phyloP scores from a whole-genome alignment of 1,284 basidiomycete species.

The Termitomyces sp. region DNA sequence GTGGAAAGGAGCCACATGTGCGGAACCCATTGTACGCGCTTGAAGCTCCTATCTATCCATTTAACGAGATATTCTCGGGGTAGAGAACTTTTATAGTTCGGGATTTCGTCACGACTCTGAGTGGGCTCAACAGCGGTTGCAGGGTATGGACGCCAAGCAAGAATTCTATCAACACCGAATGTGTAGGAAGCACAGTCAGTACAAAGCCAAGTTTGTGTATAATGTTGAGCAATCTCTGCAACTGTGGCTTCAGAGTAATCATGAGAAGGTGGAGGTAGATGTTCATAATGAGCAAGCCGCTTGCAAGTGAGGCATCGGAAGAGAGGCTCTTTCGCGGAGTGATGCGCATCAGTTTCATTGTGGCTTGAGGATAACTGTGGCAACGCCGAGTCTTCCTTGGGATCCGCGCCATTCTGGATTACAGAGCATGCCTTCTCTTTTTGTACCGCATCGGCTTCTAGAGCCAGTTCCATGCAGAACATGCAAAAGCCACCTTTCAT shows the following conservation, averaged over 20 bases:
- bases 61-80: slow-evolving; percentile 90
- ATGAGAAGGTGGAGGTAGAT: slow-evolving; percentile 52
- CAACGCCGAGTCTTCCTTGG: slow-evolving; percentile 11
- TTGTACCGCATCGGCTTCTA: slow-evolving; percentile 38
- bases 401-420: slow-evolving; percentile 23
- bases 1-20: slow-evolving; percentile 82
- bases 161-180: slow-evolving; percentile 76
- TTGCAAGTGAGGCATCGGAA: slow-evolving; percentile 82
- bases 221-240: slow-evolving; percentile 53
- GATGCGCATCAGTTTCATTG: not conserved
- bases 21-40: slow-evolving; percentile 81
- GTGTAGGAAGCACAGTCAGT: slow-evolving; percentile 73
- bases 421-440: slow-evolving; percentile 18
- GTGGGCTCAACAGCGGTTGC: slow-evolving; percentile 51
- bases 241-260: slow-evolving; percentile 33
- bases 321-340: slow-evolving; percentile 34
- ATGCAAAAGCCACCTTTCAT: slow-evolving; percentile 74
- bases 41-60: slow-evolving; percentile 74
- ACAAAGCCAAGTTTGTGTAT: slow-evolving; percentile 66
- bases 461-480: slow-evolving; percentile 59
- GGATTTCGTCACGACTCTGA: slow-evolving; percentile 35
- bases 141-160: slow-evolving; percentile 86
- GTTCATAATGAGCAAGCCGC: slow-evolving; percentile 74
- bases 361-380: not conserved
- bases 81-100: slow-evolving; percentile 55